These are phyloP conservation scores for Chlamydomonas urium DNA, from an alignment of 139 green algal genomes.

Conservation along the genomic window DNA sequence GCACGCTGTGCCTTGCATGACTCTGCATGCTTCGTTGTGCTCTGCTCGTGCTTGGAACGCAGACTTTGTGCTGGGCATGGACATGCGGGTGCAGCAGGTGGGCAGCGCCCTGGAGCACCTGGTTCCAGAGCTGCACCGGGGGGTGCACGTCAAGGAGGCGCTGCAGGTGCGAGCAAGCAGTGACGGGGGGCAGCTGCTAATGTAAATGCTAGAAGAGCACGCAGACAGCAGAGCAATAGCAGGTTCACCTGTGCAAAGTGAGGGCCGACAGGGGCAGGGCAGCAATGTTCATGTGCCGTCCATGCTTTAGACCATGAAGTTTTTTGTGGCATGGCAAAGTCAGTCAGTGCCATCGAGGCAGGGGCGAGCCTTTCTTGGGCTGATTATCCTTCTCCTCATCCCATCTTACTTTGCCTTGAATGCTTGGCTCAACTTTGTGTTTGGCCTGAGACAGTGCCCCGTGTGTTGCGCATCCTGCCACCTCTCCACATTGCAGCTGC, in stretches of 20 bases:
- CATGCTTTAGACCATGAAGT: background rate
- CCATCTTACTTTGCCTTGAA: too few relatives aligned
- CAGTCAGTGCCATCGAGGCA: background rate
- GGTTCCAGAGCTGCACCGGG: background rate
- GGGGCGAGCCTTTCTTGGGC: too few relatives aligned
- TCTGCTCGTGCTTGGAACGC: background rate
- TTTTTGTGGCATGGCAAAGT: background rate
- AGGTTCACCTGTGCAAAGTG: background rate
- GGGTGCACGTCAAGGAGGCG: background rate
- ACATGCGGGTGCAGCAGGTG: background rate
- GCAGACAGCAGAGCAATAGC: background rate
- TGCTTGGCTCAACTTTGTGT: too few relatives aligned
- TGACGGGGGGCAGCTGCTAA: background rate
- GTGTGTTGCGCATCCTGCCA: background rate
- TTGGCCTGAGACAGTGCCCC: background rate
- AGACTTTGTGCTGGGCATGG: background rate
- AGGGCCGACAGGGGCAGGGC: too few relatives aligned
- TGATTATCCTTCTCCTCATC: background rate
- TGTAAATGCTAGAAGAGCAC: background rate
- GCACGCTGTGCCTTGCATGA: background rate
- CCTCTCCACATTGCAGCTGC: background rate
- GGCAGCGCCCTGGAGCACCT: background rate
- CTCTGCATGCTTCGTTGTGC: background rate
- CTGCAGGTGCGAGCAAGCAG: background rate
- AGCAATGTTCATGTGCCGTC: background rate